These are phyloP conservation scores for Lithospermum erythrorhizon DNA, from an alignment of 257 asterid genomes.

Conservation along the genomic window DNA sequence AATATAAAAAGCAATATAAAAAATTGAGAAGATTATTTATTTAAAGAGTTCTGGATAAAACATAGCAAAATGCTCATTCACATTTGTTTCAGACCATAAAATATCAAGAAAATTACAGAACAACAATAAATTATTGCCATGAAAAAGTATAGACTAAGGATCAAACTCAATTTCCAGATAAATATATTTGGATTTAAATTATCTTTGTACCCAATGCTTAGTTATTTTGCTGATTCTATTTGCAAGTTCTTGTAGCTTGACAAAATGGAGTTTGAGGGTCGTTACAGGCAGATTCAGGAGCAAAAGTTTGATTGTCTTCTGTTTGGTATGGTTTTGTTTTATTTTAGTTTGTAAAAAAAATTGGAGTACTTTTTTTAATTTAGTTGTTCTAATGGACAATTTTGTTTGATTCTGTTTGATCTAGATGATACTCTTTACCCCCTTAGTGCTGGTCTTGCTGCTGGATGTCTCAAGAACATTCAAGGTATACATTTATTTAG, in stretches of 20 bases:
- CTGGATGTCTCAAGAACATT: constrained; percentile 55
- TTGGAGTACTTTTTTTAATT: neutral
- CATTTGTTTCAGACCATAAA: neutral
- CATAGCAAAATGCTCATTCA: neutral
- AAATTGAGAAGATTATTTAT: neutral
- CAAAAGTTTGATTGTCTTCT: constrained; percentile 86
- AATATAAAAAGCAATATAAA: no score
- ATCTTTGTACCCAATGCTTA: constrained; percentile 25
- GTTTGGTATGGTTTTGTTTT: constrained; percentile 46
- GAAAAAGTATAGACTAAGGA: constrained; percentile 19
- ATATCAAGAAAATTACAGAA: neutral
- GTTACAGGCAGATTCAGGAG: constrained; percentile 54
- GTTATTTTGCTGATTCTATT: constrained; percentile 8
- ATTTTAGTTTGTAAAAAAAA: constrained; percentile 1
- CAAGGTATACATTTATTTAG: constrained; percentile 37
- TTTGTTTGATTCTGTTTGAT: constrained; percentile 30
- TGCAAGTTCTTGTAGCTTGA: constrained; percentile 21
- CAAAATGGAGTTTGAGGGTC: constrained; percentile 61
- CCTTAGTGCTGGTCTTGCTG: constrained; percentile 64
- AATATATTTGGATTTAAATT: constrained; percentile 14
- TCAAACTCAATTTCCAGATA: constrained; percentile 13
- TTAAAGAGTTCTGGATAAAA: neutral
- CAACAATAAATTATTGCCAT: constrained; percentile 2
- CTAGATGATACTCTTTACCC: constrained; percentile 96
- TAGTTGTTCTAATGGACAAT: neutral